These are phyloP conservation scores for Blastobotrys attinorum DNA, from an alignment of 805 yeast species.

Conservation along the genomic window DNA sequence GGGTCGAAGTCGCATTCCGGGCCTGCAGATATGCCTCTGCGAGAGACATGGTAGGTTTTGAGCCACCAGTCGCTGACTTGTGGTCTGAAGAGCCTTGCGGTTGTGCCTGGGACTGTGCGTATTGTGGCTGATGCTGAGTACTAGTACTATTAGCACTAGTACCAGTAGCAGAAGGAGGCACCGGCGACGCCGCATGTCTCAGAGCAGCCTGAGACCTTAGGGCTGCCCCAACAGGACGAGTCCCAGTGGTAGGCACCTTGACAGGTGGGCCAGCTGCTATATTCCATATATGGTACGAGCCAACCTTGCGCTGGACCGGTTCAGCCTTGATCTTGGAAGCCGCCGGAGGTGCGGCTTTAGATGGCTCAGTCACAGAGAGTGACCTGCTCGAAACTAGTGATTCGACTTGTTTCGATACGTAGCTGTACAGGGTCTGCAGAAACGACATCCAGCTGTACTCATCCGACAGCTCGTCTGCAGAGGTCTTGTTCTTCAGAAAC, in stretches of 20 bases:
- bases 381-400: neutral
- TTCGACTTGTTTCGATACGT: constrained; percentile 32
- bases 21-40: neutral
- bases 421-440: constrained; percentile 69
- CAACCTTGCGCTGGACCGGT: neutral
- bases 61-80: neutral
- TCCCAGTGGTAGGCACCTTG: no score
- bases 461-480: constrained; percentile 49
- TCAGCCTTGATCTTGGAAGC: neutral
- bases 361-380: neutral
- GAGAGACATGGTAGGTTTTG: neutral
- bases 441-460: constrained; percentile 84
- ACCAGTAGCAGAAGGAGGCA: no score
- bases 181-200: no score
- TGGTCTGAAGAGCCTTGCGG: no score
- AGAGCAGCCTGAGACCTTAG: no score
- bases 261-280: neutral
- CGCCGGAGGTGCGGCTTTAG: neutral
- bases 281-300: neutral
- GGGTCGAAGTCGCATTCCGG: neutral
- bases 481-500: constrained; percentile 39
- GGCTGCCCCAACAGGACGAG: no score
- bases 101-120: neutral
- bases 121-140: neutral
- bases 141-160: no score